These are phyloP conservation scores for Akanthomyces lecanii DNA, from an alignment of 2,329 filamentous ascomycete genomes.

Conservation along the genomic window DNA sequence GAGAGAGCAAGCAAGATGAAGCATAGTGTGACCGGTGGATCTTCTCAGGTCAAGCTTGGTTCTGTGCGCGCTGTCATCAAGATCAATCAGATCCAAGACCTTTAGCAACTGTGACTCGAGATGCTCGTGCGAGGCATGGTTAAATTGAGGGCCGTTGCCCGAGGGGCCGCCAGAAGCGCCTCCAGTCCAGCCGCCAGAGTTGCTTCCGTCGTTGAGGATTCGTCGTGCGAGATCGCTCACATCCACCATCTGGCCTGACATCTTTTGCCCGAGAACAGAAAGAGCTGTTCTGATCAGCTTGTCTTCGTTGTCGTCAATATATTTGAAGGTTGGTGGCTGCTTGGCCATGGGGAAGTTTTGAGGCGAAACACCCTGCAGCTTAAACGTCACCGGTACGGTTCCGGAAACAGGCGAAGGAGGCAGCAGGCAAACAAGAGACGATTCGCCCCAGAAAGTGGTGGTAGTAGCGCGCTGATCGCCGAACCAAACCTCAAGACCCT, in stretches of 20 bases:
- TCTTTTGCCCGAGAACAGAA: constrained; percentile 60
- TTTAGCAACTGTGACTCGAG: constrained; percentile 67
- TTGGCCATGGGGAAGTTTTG: constrained; percentile 35
- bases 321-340: constrained; percentile 60
- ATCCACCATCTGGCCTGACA: constrained; percentile 59
- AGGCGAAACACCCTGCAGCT: constrained; percentile 43
- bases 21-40: constrained; percentile 71
- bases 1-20: constrained; percentile 73
- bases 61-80: constrained; percentile 66
- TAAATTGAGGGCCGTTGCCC: constrained; percentile 42
- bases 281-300: constrained; percentile 65
- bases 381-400: constrained; percentile 67
- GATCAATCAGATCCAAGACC: constrained; percentile 73
- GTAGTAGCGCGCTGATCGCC: constrained; percentile 62
- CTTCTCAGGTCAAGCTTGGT: constrained; percentile 62
- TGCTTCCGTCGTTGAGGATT: constrained; percentile 49
- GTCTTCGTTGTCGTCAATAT: constrained; percentile 67
- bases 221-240: constrained; percentile 58
- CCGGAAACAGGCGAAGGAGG: constrained; percentile 67
- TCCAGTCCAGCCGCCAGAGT: constrained; percentile 41
- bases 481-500: constrained; percentile 77
- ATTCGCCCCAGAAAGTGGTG: constrained; percentile 76
- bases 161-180: constrained; percentile 36
- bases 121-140: constrained; percentile 42
- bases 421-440: constrained; percentile 73